These are phyloP conservation scores for Geotrichum citri-aurantii DNA, from an alignment of 1,139 yeast genomes.

Conservation along the genomic window DNA sequence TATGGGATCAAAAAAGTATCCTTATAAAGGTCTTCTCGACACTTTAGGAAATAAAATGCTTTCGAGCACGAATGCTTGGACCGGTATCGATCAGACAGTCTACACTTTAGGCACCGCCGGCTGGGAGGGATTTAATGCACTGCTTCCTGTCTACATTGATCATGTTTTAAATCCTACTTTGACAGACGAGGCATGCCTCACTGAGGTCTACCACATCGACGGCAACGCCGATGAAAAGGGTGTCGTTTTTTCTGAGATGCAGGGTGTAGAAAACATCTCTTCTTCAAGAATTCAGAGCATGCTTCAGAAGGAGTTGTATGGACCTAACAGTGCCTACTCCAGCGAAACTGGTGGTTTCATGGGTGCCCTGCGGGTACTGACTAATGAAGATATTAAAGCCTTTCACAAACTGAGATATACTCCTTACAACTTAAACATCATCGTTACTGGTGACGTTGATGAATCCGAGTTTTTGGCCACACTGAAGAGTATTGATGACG, in stretches of 20 bases:
- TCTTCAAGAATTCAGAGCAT: slow-evolving; percentile 63
- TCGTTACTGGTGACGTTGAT: slow-evolving; percentile 79
- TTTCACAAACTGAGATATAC: slow-evolving; percentile 72
- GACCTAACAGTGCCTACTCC: slow-evolving; percentile 66
- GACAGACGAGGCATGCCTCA: slow-evolving; percentile 82
- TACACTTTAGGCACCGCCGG: slow-evolving; percentile 91
- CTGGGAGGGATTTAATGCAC: slow-evolving; percentile 84
- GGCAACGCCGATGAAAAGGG: slow-evolving; percentile 91
- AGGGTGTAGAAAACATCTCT: slow-evolving; percentile 80
- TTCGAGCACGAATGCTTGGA: slow-evolving; percentile 95
- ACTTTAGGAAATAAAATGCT: slow-evolving; percentile 78
- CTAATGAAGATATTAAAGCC: slow-evolving; percentile 64
- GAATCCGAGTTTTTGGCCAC: slow-evolving; percentile 59
- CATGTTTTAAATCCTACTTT: slow-evolving; percentile 81
- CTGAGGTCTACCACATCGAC: slow-evolving; percentile 94
- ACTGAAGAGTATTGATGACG: slow-evolving; percentile 59
- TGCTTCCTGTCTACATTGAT: slow-evolving; percentile 85
- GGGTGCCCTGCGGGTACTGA: slow-evolving; percentile 64
- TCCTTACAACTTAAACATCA: slow-evolving; percentile 77
- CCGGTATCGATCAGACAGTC: slow-evolving; percentile 92
- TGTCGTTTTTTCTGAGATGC: slow-evolving; percentile 97
- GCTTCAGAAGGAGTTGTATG: slow-evolving; percentile 57
- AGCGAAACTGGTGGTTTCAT: slow-evolving; percentile 94
- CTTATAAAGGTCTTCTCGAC: slow-evolving; percentile 88
- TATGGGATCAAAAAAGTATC: slow-evolving; percentile 87